A percentile compares a stretch with the other conserved stretches of the same genome.
Evolutionary conservation across 805 yeast genomes (phyloP).

Genomic region (Cyberlindnera veronae): DNA sequence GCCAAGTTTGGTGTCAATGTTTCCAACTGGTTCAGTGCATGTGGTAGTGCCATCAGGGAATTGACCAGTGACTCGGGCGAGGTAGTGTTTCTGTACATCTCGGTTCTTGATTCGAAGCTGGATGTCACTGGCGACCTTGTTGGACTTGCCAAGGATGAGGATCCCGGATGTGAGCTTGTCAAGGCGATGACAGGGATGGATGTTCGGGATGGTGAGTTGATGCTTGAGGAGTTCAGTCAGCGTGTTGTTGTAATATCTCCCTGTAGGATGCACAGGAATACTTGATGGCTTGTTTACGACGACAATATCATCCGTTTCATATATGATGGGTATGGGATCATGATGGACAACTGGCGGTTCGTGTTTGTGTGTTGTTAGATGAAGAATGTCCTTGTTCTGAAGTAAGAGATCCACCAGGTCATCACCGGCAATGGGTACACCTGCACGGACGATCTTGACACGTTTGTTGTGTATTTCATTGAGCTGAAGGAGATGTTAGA

Average conservation of each 20-base stretch:
- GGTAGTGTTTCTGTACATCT: conserved; percentile 71
- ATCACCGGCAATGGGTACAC: not conserved
- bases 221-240: conserved; percentile 75
- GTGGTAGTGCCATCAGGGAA: conserved; percentile 58
- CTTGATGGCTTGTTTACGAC: conserved; percentile 94
- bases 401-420: conserved; percentile 14
- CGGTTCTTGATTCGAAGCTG: conserved; percentile 62
- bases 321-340: conserved; percentile 30
- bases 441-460: conserved; percentile 12
- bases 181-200: conserved; percentile 69
- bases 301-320: conserved; percentile 54
- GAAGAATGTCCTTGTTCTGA: conserved; percentile 26
- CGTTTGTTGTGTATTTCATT: conserved; percentile 11
- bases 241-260: conserved; percentile 71
- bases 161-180: conserved; percentile 94
- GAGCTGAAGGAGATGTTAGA: not conserved
- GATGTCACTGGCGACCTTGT: conserved; percentile 39
- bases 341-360: conserved; percentile 53
- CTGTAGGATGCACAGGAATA: conserved; percentile 94
- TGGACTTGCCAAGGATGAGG: conserved; percentile 47
- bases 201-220: conserved; percentile 42
- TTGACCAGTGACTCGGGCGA: conserved; percentile 84
- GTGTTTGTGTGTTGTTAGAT: conserved; percentile 65
- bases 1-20: conserved; percentile 72
- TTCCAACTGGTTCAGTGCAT: conserved; percentile 68